A percentile compares a stretch with the other conserved stretches of the same genome.
These are phyloP conservation scores for Agapanthus africanus DNA, from an alignment of 106 monocot genomes.

Conservation along the genomic window DNA sequence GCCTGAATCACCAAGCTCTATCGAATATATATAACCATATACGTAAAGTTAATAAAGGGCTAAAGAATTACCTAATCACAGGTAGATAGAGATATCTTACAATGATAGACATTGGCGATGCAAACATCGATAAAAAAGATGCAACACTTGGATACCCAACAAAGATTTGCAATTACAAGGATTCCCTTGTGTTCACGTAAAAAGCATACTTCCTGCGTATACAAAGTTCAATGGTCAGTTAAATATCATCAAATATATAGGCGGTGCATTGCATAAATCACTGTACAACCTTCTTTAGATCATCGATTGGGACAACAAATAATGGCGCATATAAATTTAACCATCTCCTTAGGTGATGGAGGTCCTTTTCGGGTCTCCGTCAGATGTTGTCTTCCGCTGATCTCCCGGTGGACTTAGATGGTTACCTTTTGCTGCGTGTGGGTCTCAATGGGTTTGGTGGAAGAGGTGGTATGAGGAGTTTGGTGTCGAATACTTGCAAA, in stretches of 20 bases:
- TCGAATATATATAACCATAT: background rate
- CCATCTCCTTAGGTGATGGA: too few species aligned
- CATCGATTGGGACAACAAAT: slow-evolving; percentile 37
- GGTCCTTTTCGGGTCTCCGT: too few species aligned
- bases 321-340: slow-evolving; percentile 41
- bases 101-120: too few species aligned
- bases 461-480: too few species aligned
- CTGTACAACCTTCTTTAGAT: slow-evolving; percentile 44
- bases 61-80: background rate
- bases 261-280: background rate
- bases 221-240: slow-evolving; percentile 4
- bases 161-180: slow-evolving; percentile 32
- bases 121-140: too few species aligned
- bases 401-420: too few species aligned
- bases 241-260: slow-evolving; percentile 1
- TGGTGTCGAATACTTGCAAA: too few species aligned
- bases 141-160: too few species aligned
- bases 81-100: slow-evolving; percentile 25
- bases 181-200: slow-evolving; percentile 44
- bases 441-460: too few species aligned
- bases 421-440: too few species aligned
- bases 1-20: slow-evolving; percentile 73
- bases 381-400: too few species aligned
- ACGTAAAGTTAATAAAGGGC: too few species aligned
- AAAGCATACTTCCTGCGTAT: slow-evolving; percentile 43